phyloP scores from a whole-genome alignment of 78 protist species.

The Polysphondylium violaceum region DNA sequence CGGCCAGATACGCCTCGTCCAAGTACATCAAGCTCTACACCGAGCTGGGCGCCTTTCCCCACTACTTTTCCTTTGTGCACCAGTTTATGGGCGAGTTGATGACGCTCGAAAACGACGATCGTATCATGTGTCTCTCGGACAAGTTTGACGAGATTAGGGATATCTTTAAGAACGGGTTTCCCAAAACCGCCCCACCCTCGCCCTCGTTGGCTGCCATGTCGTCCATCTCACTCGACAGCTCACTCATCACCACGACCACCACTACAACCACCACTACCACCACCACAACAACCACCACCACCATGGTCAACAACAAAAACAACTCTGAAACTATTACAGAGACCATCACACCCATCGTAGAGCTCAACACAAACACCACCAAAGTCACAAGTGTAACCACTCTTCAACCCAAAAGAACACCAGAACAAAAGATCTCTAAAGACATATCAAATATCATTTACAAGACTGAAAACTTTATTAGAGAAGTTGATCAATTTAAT shows the following conservation, averaged over 20 bases:
- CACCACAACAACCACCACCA: background rate
- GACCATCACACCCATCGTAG: background rate
- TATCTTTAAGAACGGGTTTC: conserved; percentile 3
- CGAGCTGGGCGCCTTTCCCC: conserved; percentile 27
- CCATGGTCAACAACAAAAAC: background rate
- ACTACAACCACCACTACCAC: background rate
- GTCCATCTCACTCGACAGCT: background rate
- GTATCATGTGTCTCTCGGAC: conserved; percentile 45
- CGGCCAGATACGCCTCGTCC: conserved; percentile 31
- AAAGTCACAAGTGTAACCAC: background rate
- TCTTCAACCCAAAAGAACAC: background rate
- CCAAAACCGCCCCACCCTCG: conserved; percentile 6
- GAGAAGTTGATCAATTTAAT: conserved; percentile 36
- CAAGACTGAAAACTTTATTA: conserved; percentile 56
- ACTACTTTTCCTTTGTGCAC: conserved; percentile 66
- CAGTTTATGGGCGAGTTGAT: conserved; percentile 34
- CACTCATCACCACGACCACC: background rate
- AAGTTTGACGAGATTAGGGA: conserved; percentile 40
- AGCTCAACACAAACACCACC: conserved; percentile 19
- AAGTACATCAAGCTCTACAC: conserved; percentile 17
- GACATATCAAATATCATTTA: conserved; percentile 43
- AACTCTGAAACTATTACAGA: background rate
- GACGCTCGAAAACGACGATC: conserved; percentile 61
- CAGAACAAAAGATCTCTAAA: conserved; percentile 8
- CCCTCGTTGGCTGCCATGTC: conserved; percentile 2